These are phyloP conservation scores for Corylus heterophylla DNA, from an alignment of 306 rosid genomes.

Conservation along the genomic window DNA sequence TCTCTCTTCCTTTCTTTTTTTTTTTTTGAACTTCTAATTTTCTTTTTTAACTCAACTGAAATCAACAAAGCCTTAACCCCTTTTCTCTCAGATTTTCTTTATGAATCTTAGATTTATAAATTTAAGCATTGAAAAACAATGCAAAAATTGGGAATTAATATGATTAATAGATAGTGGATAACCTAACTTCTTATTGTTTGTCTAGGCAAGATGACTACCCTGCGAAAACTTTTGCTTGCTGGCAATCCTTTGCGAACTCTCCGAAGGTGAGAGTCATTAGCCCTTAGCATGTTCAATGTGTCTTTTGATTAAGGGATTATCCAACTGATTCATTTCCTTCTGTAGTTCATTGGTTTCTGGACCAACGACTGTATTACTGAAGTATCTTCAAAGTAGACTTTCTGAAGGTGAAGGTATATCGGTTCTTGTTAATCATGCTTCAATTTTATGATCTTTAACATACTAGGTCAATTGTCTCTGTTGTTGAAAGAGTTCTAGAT, in stretches of 20 bases:
- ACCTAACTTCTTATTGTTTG: constrained; percentile 14
- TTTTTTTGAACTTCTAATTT: neutral
- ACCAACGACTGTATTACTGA: constrained; percentile 72
- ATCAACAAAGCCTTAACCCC: neutral
- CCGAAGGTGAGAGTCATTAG: constrained; percentile 60
- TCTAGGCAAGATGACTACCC: constrained; percentile 88
- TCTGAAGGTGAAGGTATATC: constrained; percentile 71
- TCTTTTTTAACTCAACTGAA: neutral
- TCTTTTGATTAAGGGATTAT: constrained; percentile 21
- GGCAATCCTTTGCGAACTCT: constrained; percentile 89
- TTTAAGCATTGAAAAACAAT: neutral
- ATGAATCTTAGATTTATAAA: neutral
- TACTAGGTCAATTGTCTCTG: neutral
- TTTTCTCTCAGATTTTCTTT: neutral
- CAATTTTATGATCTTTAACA: neutral
- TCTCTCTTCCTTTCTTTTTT: neutral
- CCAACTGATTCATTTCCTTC: constrained; percentile 26
- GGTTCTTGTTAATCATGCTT: constrained; percentile 21
- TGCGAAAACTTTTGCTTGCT: constrained; percentile 79
- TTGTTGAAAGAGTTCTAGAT: neutral
- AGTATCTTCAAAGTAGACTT: constrained; percentile 80
- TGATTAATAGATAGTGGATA: constrained; percentile 19
- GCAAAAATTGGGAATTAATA: constrained; percentile 7
- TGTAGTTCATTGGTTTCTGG: constrained; percentile 90
- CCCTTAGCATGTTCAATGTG: constrained; percentile 16